These are phyloP conservation scores for maize (Zea mays) DNA, from an alignment of 176 grass and related monocot species.

Conservation along the genomic window DNA sequence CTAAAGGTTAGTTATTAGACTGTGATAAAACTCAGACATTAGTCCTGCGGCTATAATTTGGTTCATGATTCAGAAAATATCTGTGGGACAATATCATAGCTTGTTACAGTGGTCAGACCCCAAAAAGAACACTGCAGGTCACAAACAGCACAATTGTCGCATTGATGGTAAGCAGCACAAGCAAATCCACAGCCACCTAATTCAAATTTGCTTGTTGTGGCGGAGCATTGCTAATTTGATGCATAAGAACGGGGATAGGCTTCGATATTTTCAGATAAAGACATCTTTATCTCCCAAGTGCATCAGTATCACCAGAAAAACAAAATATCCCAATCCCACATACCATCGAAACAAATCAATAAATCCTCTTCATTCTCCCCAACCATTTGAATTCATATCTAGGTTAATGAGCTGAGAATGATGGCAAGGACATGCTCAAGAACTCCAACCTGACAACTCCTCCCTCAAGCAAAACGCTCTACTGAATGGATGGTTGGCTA, in stretches of 20 bases:
- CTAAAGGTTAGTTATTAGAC: not conserved
- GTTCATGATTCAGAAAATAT: not conserved
- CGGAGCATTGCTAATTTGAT: not conserved
- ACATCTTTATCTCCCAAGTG: no score
- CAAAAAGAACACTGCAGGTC: not conserved
- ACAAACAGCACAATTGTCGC: not conserved
- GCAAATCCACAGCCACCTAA: not conserved
- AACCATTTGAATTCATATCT: not conserved
- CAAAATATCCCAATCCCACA: not conserved
- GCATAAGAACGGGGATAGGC: not conserved
- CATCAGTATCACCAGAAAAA: not conserved
- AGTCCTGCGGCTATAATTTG: not conserved
- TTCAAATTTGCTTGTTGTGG: not conserved
- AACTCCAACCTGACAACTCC: not conserved
- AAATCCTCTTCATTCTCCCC: no score
- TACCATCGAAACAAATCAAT: not conserved
- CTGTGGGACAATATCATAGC: not conserved
- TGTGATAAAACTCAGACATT: not conserved
- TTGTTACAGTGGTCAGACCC: not conserved
- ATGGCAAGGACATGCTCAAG: not conserved
- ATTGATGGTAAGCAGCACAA: not conserved
- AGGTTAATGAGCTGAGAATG: not conserved
- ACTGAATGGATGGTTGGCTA: not conserved
- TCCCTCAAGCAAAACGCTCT: not conserved
- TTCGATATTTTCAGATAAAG: not conserved